Evolutionary conservation across 2,329 filamentous ascomycete genomes (phyloP), one percentile per base, ranked within the genome.

Genomic region (Triangularia setosa): DNA sequence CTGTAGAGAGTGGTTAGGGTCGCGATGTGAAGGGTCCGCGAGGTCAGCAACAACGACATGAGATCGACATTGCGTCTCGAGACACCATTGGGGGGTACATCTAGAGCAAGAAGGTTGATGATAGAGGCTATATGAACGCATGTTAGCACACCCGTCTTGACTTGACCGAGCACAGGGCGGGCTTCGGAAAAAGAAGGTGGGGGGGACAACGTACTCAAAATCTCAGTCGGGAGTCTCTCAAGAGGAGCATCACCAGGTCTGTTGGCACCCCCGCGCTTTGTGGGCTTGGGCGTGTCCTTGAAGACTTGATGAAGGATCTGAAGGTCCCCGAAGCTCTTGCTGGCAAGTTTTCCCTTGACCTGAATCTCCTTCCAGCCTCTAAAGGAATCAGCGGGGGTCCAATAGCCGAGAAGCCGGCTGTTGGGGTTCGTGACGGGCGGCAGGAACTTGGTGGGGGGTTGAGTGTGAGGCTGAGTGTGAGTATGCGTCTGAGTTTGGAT

Each of bases 51-150:
- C 67, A 92, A 84, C 18, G 90, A 86, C 79, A 93, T 89, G 65
- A 94, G 80, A 74, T 94, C 91, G 64, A 89, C 84, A 74, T 94
- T 94, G 68, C 91, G 89, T 44, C 88, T 86, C 25, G 89, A 87
- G 70, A 91, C 84, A 62, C 89, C 89, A 74, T 92, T 90, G n/a
- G 87, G 86, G 5, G 78, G 90, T 12, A 92, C 83, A 75, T 94
- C 91, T 64, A 91, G 79, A 28, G 90, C 87, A 61, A 94, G 82
- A 59, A 90, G 82, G 67, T 90, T 88, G 72, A 94, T 90, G 67
- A 94, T 92, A 73, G 86, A 79, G 71, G 87, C 90, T 91, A 70
- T 21, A 56, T 33, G 25, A 21, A 25, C 30, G 3, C 58, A 58
- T 9, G 71, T 67, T 67, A 63, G 60, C 12, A 65, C 21, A 25